phyloP scores from a whole-genome alignment of 2,329 filamentous ascomycete species.

The Aspergillus clavatus region DNA sequence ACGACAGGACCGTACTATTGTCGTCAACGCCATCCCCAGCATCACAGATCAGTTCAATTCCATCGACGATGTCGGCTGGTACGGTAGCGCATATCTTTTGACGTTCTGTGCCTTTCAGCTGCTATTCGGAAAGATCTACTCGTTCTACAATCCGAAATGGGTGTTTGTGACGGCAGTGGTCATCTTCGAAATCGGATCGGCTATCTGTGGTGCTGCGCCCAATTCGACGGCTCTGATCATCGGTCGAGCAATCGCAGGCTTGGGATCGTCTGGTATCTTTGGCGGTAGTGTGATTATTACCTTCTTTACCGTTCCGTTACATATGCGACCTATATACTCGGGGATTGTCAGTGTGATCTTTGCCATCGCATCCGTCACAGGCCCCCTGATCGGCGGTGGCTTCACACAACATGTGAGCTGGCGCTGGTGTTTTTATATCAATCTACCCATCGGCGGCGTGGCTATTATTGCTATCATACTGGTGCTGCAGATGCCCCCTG shows the following conservation, averaged over 20 bases:
- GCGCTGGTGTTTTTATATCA: slow-evolving; percentile 50
- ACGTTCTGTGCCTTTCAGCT: slow-evolving; percentile 36
- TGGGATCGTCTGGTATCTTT: slow-evolving; percentile 28
- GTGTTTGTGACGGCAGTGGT: slow-evolving; percentile 28
- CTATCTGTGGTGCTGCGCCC: slow-evolving; percentile 27
- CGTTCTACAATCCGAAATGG: slow-evolving; percentile 33
- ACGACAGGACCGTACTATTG: background rate
- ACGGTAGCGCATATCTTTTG: slow-evolving; percentile 36
- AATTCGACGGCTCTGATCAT: slow-evolving; percentile 29
- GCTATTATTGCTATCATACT: slow-evolving; percentile 7
- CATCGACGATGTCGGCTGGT: slow-evolving; percentile 41
- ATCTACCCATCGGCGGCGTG: slow-evolving; percentile 41
- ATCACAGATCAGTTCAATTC: slow-evolving; percentile 33
- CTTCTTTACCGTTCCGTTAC: slow-evolving; percentile 28
- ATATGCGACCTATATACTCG: slow-evolving; percentile 28
- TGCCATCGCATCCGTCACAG: slow-evolving; percentile 28
- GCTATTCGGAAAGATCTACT: slow-evolving; percentile 36
- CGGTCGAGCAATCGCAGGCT: slow-evolving; percentile 31
- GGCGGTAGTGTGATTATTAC: slow-evolving; percentile 31
- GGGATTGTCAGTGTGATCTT: slow-evolving; percentile 30
- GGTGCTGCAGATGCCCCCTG: background rate
- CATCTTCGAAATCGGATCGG: slow-evolving; percentile 36
- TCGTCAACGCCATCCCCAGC: background rate
- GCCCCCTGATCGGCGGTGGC: slow-evolving; percentile 32
- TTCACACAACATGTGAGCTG: slow-evolving; percentile 35